Conservation (phyloP, 306 rosid genomes). For the Begonia fuchsioides region DNA sequence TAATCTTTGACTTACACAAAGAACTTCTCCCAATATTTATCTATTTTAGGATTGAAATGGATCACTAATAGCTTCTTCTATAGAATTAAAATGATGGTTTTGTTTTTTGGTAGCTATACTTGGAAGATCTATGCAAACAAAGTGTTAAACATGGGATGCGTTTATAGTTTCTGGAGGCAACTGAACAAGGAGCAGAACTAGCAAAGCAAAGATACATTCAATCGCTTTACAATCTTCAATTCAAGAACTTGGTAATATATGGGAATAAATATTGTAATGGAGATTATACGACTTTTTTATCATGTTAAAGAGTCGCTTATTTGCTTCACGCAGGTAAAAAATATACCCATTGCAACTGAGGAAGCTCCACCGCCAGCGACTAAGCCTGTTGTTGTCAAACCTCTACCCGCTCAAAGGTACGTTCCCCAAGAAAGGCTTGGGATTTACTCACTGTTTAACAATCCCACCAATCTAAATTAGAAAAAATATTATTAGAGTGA, state of each 20-base stretch:
- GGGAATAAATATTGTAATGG: too few species aligned
- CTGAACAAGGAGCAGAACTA: conserved; percentile 57
- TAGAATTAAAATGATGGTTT: not conserved
- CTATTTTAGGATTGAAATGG: not conserved
- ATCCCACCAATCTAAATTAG: too few species aligned
- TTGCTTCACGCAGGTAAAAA: conserved; percentile 40
- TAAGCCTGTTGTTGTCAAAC: conserved; percentile 16
- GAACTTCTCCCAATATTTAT: not conserved
- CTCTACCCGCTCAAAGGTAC: conserved; percentile 28
- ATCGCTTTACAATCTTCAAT: conserved; percentile 58
- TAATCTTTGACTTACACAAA: conserved; percentile 12
- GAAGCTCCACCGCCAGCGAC: conserved; percentile 25
- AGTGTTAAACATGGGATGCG: conserved; percentile 64
- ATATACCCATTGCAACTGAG: conserved; percentile 36
- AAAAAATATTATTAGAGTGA: too few species aligned
- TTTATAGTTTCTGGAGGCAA: conserved; percentile 62
- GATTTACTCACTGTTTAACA: too few species aligned
- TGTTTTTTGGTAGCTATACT: conserved; percentile 44
- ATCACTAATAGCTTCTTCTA: not conserved
- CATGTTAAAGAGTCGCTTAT: too few species aligned
- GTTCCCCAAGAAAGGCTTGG: conserved; percentile 2
- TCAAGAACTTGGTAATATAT: conserved; percentile 43
- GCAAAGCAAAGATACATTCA: conserved; percentile 86
- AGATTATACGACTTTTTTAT: too few species aligned
- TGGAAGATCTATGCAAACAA: conserved; percentile 90